Evolutionary conservation across 2,329 filamentous ascomycete species (phyloP).

Genomic region (Penicillium brasilianum): DNA sequence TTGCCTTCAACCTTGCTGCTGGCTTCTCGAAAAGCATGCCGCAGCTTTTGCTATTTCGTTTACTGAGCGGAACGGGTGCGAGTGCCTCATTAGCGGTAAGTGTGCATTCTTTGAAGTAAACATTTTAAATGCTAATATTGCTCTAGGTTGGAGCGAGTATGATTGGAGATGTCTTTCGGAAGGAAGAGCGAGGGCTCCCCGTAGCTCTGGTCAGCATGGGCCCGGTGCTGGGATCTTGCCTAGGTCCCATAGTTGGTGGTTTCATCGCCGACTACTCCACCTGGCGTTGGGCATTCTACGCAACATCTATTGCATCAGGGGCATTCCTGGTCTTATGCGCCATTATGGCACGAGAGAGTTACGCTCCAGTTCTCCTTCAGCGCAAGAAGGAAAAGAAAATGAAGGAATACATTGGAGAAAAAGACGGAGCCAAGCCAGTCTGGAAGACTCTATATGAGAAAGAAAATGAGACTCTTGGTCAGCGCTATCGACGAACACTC

Average conservation of each 20-base stretch:
- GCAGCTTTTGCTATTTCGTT: not conserved
- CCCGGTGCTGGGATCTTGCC: conserved; percentile 15
- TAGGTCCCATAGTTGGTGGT: conserved; percentile 19
- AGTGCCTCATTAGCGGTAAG: not conserved
- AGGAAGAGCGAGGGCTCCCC: conserved; percentile 18
- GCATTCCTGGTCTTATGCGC: conserved; percentile 8
- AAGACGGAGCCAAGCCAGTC: not conserved
- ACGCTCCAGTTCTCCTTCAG: conserved; percentile 2
- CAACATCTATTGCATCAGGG: conserved; percentile 16
- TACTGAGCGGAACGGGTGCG: conserved; percentile 1
- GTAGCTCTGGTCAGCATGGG: conserved; percentile 18
- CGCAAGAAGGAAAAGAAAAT: not conserved
- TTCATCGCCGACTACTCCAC: conserved; percentile 20
- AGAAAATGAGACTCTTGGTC: not conserved
- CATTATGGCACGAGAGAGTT: not conserved
- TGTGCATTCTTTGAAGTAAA: not conserved
- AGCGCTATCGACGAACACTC: conserved; percentile 41
- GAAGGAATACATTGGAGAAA: not conserved
- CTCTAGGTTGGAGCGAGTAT: conserved; percentile 20
- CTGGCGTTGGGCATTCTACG: conserved; percentile 22
- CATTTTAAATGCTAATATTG: not conserved
- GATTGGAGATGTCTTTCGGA: conserved; percentile 20
- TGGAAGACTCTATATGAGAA: not conserved
- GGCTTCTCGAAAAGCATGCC: not conserved
- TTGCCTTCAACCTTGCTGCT: not conserved